Evolutionary conservation across 1,139 yeast species (phyloP).

Genomic region (Chernovozyma sophiae-reginae): DNA sequence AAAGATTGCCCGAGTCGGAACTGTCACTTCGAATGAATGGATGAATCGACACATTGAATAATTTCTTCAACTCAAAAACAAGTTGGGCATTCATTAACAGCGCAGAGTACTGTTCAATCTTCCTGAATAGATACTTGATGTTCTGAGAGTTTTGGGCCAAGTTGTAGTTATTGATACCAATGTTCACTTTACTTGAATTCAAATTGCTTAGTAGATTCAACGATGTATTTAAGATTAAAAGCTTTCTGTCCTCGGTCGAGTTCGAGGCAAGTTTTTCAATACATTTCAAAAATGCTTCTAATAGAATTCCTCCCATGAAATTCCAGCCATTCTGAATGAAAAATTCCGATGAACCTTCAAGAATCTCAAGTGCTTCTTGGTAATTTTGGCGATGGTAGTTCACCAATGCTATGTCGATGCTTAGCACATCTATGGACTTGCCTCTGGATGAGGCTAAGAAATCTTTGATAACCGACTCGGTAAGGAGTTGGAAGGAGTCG

Average conservation of each 20-base stretch:
- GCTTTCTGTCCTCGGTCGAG: slow-evolving; percentile 14
- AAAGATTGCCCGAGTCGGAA: slow-evolving; percentile 10
- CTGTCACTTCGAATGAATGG: slow-evolving; percentile 25
- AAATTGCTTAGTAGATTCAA: slow-evolving; percentile 33
- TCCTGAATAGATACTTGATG: slow-evolving; percentile 19
- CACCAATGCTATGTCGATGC: slow-evolving; percentile 77
- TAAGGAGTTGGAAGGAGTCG: slow-evolving; percentile 29
- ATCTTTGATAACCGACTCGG: slow-evolving; percentile 42
- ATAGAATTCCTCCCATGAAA: slow-evolving; percentile 58
- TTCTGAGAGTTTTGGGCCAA: slow-evolving; percentile 19
- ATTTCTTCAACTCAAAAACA: slow-evolving; percentile 24
- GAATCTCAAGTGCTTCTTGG: slow-evolving; percentile 55
- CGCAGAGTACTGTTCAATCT: slow-evolving; percentile 18
- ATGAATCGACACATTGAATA: slow-evolving; percentile 25
- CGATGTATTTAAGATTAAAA: slow-evolving; percentile 26
- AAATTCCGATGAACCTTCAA: slow-evolving; percentile 65
- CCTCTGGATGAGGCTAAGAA: slow-evolving; percentile 48
- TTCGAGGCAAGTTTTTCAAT: slow-evolving; percentile 42
- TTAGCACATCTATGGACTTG: slow-evolving; percentile 66
- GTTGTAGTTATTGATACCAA: slow-evolving; percentile 30
- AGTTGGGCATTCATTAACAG: slow-evolving; percentile 10
- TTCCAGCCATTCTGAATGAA: slow-evolving; percentile 74
- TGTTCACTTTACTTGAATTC: slow-evolving; percentile 12
- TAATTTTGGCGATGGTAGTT: slow-evolving; percentile 58
- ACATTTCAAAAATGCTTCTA: slow-evolving; percentile 67